Conservation (phyloP, 345 rosid species). For the Limnanthes douglasii region DNA sequence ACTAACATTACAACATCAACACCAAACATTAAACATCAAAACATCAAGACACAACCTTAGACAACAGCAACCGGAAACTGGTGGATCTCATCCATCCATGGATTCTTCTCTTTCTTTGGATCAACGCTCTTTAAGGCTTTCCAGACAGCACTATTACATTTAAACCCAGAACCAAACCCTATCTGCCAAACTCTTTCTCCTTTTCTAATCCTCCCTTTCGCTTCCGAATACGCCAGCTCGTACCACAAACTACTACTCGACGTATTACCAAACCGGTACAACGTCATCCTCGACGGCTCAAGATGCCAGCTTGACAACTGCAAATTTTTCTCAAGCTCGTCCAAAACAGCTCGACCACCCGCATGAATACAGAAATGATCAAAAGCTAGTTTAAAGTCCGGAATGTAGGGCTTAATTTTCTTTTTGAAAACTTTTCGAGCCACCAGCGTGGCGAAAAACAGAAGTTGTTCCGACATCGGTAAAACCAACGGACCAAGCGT, state of each 20-base stretch:
- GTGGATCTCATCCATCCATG: no score
- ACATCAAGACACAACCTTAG: no score
- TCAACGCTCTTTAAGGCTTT: conserved; percentile 33
- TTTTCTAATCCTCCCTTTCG: conserved; percentile 45
- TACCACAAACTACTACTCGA: conserved; percentile 65
- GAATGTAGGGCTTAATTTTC: conserved; percentile 47
- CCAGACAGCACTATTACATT: conserved; percentile 77
- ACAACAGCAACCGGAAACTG: no score
- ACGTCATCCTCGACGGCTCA: conserved; percentile 78
- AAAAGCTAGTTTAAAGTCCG: conserved; percentile 56
- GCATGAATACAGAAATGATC: conserved; percentile 70
- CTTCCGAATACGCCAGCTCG: conserved; percentile 52
- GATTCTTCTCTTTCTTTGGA: no score
- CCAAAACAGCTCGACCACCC: conserved; percentile 58
- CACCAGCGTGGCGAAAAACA: conserved; percentile 34
- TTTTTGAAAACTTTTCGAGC: conserved; percentile 37
- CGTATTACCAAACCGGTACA: conserved; percentile 56
- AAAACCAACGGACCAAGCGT: conserved; percentile 58
- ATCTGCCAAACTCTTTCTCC: conserved; percentile 74
- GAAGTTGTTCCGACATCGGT: conserved; percentile 54
- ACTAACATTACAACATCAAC: no score
- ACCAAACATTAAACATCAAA: no score
- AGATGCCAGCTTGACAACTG: conserved; percentile 40
- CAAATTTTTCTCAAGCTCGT: conserved; percentile 55
- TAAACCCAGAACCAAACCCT: conserved; percentile 68